Evolutionary conservation across 2,329 filamentous ascomycete species (phyloP), one percentile per base, ranked within the genome.

Genomic region (Thielaviopsis ethacetica): DNA sequence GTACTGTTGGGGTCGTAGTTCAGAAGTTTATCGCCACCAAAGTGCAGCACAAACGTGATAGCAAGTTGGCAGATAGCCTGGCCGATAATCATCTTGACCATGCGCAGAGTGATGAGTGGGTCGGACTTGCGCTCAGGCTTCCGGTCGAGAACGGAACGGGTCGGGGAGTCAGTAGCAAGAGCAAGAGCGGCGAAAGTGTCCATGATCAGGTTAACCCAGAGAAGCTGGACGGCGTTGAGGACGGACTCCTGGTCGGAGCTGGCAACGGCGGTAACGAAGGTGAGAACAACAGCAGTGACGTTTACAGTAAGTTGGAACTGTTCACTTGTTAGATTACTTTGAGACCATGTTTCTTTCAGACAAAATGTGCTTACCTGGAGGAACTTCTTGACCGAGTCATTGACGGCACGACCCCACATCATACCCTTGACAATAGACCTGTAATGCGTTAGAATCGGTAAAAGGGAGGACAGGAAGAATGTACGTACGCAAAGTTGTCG

Each of bases 31-130:
- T 71, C 71, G 1, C 81, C 83, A 0, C 76, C 80, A 61, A 85
- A 86, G 67, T 86, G 76, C 0, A 84, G 71, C 0, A 77, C 70
- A 56, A 83, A 77, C 0, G 80, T 78, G 10, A 82, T 75, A n/a
- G 70, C 69, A 5, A 84, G 72, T 65, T 84, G 81, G 65, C 76
- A 82, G 59, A 84, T 75, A 30, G 79, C 73, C 64, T 84, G 81
- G 2, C 80, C 81, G 30, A 77, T 72, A 56, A 84, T 82, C 75
- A 83, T 83, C 70, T 84, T 84, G 78, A 79, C 83, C 80, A 83
- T 83, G 59, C 73, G 84, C 60, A 80, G 72, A 1, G 83, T 88
- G 64, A 91, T 88, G 2, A 91, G 74, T 0, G 86, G 79, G 0
- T 85, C 83, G 54, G 80, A 83, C 67, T 90, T 90, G 5, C 71